A percentile compares a stretch with the other conserved stretches of the same genome.
Conservation (phyloP, 306 rosid species). For the Vicia villosa region DNA sequence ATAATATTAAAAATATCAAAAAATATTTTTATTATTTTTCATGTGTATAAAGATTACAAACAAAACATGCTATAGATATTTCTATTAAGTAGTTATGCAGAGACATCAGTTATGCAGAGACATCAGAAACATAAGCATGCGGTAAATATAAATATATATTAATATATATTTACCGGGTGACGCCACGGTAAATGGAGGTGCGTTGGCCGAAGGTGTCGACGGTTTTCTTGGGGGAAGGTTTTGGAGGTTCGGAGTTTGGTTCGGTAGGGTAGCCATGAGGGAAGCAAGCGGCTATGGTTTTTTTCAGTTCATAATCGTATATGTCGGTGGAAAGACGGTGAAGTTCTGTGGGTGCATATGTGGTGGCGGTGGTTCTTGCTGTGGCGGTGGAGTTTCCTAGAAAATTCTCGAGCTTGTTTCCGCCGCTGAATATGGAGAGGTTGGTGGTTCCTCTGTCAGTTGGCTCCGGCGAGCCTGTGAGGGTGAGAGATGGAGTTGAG, state of each 20-base stretch:
- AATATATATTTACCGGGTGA: conserved; percentile 73
- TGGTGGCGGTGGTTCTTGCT: conserved; percentile 17
- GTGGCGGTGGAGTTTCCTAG: conserved; percentile 49
- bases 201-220: conserved; percentile 93
- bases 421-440: conserved; percentile 61
- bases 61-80: no score
- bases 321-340: conserved; percentile 50
- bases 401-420: conserved; percentile 83
- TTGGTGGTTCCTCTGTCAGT: conserved; percentile 39
- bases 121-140: no score
- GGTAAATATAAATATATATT: no score
- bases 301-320: conserved; percentile 75
- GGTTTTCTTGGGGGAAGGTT: conserved; percentile 58
- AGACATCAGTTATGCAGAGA: no score
- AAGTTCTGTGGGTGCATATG: conserved; percentile 20
- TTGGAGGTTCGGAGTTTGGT: conserved; percentile 33
- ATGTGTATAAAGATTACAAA: no score
- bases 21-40: neutral
- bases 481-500: conserved; percentile 39
- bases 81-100: no score
- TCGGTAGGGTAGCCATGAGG: conserved; percentile 58
- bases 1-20: neutral
- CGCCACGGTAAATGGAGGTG: conserved; percentile 96
- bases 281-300: conserved; percentile 77
- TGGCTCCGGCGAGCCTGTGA: conserved; percentile 41